Conservation (phyloP, 2,329 filamentous ascomycete genomes). For the Fusarium tricinctum region DNA sequence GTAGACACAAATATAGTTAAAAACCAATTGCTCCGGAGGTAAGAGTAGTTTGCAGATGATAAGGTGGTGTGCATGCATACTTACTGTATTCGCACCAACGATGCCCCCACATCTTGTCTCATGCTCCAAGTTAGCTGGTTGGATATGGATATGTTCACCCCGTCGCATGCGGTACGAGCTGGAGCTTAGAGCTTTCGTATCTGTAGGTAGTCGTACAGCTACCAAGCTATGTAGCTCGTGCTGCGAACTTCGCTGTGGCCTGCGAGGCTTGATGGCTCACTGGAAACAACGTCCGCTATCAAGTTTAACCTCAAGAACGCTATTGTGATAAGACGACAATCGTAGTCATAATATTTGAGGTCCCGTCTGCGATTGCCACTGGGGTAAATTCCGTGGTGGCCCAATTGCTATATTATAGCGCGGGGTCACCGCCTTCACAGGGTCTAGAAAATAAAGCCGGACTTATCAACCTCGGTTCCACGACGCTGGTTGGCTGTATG, state of each 20-base stretch:
- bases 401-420: slow-evolving; percentile 38
- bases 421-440: slow-evolving; percentile 52
- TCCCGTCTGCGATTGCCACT: slow-evolving; percentile 22
- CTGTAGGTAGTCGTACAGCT: not conserved
- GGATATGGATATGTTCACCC: slow-evolving; percentile 35
- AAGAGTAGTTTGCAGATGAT: slow-evolving; percentile 8
- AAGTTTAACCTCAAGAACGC: not conserved
- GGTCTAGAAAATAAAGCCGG: slow-evolving; percentile 48
- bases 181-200: slow-evolving; percentile 20
- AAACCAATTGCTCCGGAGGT: slow-evolving; percentile 11
- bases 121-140: not conserved
- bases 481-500: slow-evolving; percentile 31
- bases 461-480: slow-evolving; percentile 47
- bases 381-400: slow-evolving; percentile 26
- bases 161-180: slow-evolving; percentile 12
- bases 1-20: not conserved
- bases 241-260: not conserved
- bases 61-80: slow-evolving; percentile 4
- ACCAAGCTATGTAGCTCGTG: not conserved
- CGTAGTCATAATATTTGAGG: slow-evolving; percentile 6
- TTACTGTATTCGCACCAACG: not conserved
- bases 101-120: slow-evolving; percentile 29
- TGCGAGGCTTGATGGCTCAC: not conserved
- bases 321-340: not conserved
- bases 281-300: not conserved